Base-by-base conservation (phyloP, 306 rosid species). In the Cicer arietinum region DNA sequence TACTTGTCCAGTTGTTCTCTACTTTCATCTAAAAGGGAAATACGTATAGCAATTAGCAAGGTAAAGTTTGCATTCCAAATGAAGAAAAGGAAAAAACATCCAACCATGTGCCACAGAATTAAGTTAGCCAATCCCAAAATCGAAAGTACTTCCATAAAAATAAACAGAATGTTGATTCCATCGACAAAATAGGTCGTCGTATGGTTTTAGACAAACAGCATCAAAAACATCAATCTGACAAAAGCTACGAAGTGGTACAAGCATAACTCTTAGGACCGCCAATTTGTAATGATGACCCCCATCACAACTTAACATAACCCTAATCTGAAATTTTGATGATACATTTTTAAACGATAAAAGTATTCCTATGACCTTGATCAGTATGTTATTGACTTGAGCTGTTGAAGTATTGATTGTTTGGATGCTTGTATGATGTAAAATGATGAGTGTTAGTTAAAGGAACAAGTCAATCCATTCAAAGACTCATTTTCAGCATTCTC, bases 21-120 rank as follows among this genome's bases (percentile, higher is more conserved):
- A 16, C 44, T 25, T 69, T 18, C 35, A 46, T 48, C 76, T 20
- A 56, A 69, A 59, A 18, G n/a, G 54, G 35, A 53, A 57, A 77
- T 59, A 67, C 41, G 6, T 12, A 17, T 10, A 45, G 8, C 10
- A 67, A 57, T 46, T 17, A 76, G 20, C 47, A 6, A 13, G 45
- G 11, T 41, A 63, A 11, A 7, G 25, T 11, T 75, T 50, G 64
- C 11, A 51, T 14, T 7, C 10, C 57, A 51, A 16, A 50, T 51
- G 18, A 16, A 13, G 57, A 51, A n/a, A 51, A 6, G 5, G 37
- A 30, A 30, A 25, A 25, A 30, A 3, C 37, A 30, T 30, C 37
- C 37, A 30, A 30, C 37, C 56, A n/a, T 50, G 20, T 12, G 8
- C 66, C 67, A 58, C 56, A 42, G 68, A 60, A 47, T 17, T 74